These are phyloP conservation scores for Tolypocladium tropicale DNA, from an alignment of 2,329 filamentous ascomycete species.

Conservation along the genomic window DNA sequence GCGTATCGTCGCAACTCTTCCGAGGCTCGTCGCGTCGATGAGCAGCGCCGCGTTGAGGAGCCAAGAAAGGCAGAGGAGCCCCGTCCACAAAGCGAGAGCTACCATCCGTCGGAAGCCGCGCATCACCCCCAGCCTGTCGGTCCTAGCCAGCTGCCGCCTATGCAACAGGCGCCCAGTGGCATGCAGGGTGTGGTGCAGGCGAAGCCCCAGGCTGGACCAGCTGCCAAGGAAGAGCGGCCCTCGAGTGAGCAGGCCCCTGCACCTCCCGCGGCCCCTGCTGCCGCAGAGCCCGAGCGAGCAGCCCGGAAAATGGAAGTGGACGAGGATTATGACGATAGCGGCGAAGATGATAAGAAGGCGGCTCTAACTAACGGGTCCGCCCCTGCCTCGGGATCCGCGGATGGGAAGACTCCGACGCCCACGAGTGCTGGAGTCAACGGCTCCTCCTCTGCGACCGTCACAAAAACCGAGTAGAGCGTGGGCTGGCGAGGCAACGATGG, in stretches of 20 bases:
- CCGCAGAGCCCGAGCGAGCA: conserved; percentile 69
- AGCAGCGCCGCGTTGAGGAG: conserved; percentile 50
- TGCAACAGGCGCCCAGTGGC: conserved; percentile 49
- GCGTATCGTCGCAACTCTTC: conserved; percentile 70
- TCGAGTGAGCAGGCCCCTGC: conserved; percentile 28
- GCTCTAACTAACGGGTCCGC: conserved; percentile 32
- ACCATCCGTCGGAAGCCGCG: conserved; percentile 86
- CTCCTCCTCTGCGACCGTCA: conserved; percentile 4
- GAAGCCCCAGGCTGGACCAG: conserved; percentile 20
- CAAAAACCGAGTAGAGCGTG: conserved; percentile 34
- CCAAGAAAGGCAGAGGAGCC: conserved; percentile 46
- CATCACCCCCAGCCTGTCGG: conserved; percentile 56
- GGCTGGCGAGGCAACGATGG: conserved; percentile 1
- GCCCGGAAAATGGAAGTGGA: conserved; percentile 95
- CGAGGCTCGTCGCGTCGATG: conserved; percentile 56
- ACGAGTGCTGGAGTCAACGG: conserved; percentile 37
- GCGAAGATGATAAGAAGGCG: conserved; percentile 68
- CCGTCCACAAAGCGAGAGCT: conserved; percentile 64
- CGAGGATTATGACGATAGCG: conserved; percentile 94
- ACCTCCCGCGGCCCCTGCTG: conserved; percentile 35
- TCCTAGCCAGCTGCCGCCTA: conserved; percentile 46
- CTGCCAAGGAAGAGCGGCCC: conserved; percentile 50
- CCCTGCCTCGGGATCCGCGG: conserved; percentile 36
- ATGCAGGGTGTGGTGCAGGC: conserved; percentile 45
- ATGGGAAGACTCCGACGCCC: conserved; percentile 40